These are phyloP conservation scores for Echinosophora koreensis DNA, from an alignment of 306 rosid genomes.

Conservation along the genomic window DNA sequence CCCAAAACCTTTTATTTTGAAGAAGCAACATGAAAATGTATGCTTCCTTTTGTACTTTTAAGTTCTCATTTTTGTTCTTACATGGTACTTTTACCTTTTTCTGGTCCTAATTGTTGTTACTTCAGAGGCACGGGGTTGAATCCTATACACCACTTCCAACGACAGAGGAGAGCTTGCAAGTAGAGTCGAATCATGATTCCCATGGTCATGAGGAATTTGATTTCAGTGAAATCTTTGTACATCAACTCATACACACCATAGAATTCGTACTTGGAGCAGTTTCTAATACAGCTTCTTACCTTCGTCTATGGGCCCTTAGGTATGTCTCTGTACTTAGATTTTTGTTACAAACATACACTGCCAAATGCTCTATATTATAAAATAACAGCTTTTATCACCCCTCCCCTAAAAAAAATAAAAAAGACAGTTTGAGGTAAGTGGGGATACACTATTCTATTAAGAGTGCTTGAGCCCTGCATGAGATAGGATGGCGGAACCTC, in stretches of 20 bases:
- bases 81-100: conserved; percentile 9
- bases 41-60: conserved; percentile 40
- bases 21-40: conserved; percentile 88
- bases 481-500: conserved; percentile 30
- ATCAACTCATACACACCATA: conserved; percentile 93
- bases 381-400: neutral
- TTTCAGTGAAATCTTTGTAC: conserved; percentile 89
- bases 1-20: conserved; percentile 96
- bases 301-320: conserved; percentile 99
- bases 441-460: neutral
- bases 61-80: conserved; percentile 9
- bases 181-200: conserved; percentile 73
- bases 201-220: conserved; percentile 93
- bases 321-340: conserved; percentile 44
- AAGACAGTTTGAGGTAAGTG: neutral
- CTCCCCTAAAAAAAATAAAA: too few relatives aligned
- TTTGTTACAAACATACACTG: neutral
- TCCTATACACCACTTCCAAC: conserved; percentile 71
- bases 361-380: neutral
- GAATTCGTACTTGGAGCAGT: conserved; percentile 96
- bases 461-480: conserved; percentile 14
- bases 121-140: conserved; percentile 83
- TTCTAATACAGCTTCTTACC: conserved; percentile 95
- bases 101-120: conserved; percentile 50
- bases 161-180: conserved; percentile 83